A percentile compares a stretch with the other conserved stretches of the same genome.
These are phyloP conservation scores for Lomentospora prolificans DNA, from an alignment of 2,329 filamentous ascomycete genomes.

Conservation along the genomic window DNA sequence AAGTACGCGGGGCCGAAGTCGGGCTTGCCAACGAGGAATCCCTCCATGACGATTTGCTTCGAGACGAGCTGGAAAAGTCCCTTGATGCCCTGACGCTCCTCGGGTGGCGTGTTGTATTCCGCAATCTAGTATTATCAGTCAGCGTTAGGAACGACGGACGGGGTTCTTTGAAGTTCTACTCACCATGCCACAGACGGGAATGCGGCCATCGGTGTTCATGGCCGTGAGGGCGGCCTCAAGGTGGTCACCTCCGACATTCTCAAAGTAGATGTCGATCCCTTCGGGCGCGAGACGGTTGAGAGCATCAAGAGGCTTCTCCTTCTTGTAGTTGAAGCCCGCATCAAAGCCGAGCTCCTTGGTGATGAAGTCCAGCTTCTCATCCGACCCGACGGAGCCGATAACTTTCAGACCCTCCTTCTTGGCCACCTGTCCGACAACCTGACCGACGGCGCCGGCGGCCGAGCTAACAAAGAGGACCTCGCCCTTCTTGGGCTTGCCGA, in stretches of 20 bases:
- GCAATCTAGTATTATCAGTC: constrained; percentile 37
- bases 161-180: constrained; percentile 13
- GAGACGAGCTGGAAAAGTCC: constrained; percentile 55
- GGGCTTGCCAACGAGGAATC: constrained; percentile 62
- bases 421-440: constrained; percentile 73
- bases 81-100: constrained; percentile 54
- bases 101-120: constrained; percentile 55
- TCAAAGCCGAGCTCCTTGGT: constrained; percentile 41
- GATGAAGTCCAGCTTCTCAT: constrained; percentile 67
- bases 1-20: constrained; percentile 57
- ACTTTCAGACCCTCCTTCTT: constrained; percentile 73
- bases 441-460: constrained; percentile 72
- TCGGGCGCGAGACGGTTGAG: constrained; percentile 62
- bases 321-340: constrained; percentile 80
- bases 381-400: constrained; percentile 69
- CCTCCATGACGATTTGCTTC: constrained; percentile 62
- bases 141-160: neutral
- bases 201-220: constrained; percentile 54
- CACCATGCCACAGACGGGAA: constrained; percentile 55
- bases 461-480: constrained; percentile 76
- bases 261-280: constrained; percentile 61
- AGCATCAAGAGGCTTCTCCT: constrained; percentile 58
- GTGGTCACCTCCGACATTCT: constrained; percentile 44
- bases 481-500: constrained; percentile 53
- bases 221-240: constrained; percentile 33